These are phyloP conservation scores for Alnus glutinosa DNA, from an alignment of 306 rosid species.

Conservation along the genomic window DNA sequence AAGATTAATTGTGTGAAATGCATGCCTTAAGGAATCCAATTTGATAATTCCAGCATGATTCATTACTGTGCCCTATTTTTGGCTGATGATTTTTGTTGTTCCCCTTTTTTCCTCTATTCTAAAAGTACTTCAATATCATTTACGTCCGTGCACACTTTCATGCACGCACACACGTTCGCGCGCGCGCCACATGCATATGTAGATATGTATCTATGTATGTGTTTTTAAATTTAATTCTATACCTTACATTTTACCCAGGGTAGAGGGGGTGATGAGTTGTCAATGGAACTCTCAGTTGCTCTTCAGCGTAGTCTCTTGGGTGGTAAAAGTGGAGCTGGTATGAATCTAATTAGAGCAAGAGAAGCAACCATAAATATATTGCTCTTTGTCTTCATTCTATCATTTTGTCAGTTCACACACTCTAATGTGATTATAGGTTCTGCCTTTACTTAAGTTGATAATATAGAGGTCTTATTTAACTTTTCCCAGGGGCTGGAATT, in stretches of 20 bases:
- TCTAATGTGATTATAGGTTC: conserved; percentile 1
- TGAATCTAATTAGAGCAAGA: conserved; percentile 20
- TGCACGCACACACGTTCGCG: too few relatives aligned
- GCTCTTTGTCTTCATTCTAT: conserved; percentile 8
- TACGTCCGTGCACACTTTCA: background rate
- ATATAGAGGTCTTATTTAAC: conserved; percentile 5
- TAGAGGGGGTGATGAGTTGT: conserved; percentile 86
- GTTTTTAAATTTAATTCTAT: background rate
- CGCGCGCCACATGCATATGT: background rate
- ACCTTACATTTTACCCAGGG: conserved; percentile 44
- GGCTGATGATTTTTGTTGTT: background rate
- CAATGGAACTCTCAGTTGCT: conserved; percentile 67
- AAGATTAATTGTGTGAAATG: background rate
- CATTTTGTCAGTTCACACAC: background rate
- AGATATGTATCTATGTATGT: background rate
- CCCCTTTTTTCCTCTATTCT: conserved; percentile 14
- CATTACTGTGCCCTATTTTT: background rate
- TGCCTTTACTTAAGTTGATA: conserved; percentile 3
- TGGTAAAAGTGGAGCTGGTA: conserved; percentile 82
- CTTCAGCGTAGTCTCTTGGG: conserved; percentile 79
- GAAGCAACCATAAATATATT: background rate
- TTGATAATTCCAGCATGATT: background rate
- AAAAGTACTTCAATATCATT: conserved; percentile 1
- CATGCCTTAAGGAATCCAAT: background rate
- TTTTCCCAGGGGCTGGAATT: conserved; percentile 75